A percentile compares a stretch with the other conserved stretches of the same genome.
These are phyloP conservation scores for Suillus lakei DNA, from an alignment of 768 basidiomycete species.

Conservation along the genomic window DNA sequence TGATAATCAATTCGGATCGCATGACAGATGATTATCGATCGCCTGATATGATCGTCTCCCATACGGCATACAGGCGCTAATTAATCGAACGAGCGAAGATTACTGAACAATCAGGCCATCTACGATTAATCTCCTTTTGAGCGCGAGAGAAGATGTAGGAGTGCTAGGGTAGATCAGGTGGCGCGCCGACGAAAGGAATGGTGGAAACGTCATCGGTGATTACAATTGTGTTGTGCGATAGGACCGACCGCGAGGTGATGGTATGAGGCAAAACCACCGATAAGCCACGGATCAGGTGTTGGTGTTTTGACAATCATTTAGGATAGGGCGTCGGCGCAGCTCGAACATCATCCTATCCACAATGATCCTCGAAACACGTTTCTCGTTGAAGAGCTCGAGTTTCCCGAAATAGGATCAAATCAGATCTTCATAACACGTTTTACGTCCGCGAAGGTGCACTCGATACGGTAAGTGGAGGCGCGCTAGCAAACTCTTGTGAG, in stretches of 20 bases:
- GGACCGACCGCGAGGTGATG: background rate
- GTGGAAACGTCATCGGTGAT: background rate
- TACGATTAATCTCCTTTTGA: constrained; percentile 3
- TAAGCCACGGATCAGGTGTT: background rate
- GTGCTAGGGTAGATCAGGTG: background rate
- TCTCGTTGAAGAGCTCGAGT: background rate
- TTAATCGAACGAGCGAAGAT: background rate
- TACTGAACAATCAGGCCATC: background rate
- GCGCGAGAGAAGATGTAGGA: background rate
- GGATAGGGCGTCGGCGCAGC: background rate
- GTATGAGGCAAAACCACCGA: background rate
- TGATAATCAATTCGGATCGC: background rate
- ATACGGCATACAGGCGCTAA: background rate
- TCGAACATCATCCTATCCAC: background rate
- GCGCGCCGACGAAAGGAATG: background rate
- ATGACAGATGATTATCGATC: background rate
- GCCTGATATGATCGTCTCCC: background rate
- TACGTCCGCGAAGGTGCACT: background rate
- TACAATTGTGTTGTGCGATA: background rate
- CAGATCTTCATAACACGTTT: constrained; percentile 1
- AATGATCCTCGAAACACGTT: background rate
- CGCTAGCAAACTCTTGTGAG: background rate
- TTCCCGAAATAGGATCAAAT: background rate
- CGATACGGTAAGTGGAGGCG: background rate
- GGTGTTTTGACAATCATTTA: background rate